phyloP scores from a whole-genome alignment of 768 basidiomycete genomes.

The Leucocoprinus sp. region DNA sequence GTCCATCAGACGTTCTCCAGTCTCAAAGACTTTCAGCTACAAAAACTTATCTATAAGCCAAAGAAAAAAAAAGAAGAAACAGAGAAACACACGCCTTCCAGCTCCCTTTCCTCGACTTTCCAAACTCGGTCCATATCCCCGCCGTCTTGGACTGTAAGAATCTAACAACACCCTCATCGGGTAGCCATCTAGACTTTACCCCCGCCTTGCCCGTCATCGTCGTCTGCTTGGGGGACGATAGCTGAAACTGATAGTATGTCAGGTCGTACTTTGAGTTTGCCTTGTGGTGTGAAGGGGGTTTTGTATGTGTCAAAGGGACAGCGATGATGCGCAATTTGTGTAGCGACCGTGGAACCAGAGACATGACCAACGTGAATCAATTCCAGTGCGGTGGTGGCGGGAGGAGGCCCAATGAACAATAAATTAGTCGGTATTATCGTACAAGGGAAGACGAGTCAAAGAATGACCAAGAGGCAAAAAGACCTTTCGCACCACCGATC shows the following conservation, averaged over 20 bases:
- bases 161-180: slow-evolving; percentile 36
- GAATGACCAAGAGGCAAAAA: background rate
- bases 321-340: slow-evolving; percentile 42
- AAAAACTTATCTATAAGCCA: background rate
- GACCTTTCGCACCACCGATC: background rate
- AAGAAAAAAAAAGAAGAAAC: background rate
- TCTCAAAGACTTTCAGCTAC: slow-evolving; percentile 51
- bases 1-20: slow-evolving; percentile 63
- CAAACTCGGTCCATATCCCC: slow-evolving; percentile 57
- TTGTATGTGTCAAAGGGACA: slow-evolving; percentile 34
- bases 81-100: slow-evolving; percentile 54
- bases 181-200: slow-evolving; percentile 23
- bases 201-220: slow-evolving; percentile 10
- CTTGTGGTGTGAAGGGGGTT: slow-evolving; percentile 7
- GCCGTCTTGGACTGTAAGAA: slow-evolving; percentile 46
- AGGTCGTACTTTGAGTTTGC: slow-evolving; percentile 18
- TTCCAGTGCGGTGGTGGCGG: too few species aligned
- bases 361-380: slow-evolving; percentile 5
- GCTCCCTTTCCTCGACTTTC: slow-evolving; percentile 49
- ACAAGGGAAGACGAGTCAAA: background rate
- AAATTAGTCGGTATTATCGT: background rate
- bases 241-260: slow-evolving; percentile 41
- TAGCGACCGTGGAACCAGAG: slow-evolving; percentile 13
- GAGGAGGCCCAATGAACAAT: too few species aligned
- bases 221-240: slow-evolving; percentile 17